Evolutionary conservation across 495 filamentous ascomycete genomes (phyloP), one percentile per base, ranked within the genome.

Genomic region (Tuber borchii): DNA sequence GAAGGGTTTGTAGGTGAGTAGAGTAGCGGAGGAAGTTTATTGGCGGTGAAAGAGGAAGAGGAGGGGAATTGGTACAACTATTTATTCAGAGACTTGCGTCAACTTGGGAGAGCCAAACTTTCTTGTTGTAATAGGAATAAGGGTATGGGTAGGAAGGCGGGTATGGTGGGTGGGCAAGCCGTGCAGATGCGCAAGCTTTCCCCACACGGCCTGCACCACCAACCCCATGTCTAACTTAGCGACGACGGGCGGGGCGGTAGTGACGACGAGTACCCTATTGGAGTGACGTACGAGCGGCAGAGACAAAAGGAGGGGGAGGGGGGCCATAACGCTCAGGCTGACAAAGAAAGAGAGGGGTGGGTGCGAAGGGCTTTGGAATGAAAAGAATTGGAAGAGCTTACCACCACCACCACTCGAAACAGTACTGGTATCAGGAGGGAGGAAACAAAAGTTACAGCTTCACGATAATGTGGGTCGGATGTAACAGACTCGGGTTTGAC

Each of bases 11-110:
- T 56, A 73, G 70, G 51, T 43, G 56, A 72, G 40, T 73, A 74
- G 56, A 72, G 40, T 73, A 74, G 76, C 69, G 69, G 76, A 40
- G 71, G 40, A 68, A 74, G 73, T 76, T 56, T 73, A 73, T 65
- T 56, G 37, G 76, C 44, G 75, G 70, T 51, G 46, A 76, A 76
- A 46, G 65, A 79, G 74, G 76, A 69, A 68, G 69, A 68, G 69
- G 70, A 43, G 56, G 71, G 65, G 37, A 37, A 48, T 71, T 37
- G 79, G 12, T 65, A 17, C 26, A 26, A 34, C 56, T 65, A 65
- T 65, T 65, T 65, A 65, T 65, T 34, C 31, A 34, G 56, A 26
- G 26, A 14, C 22, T n/a, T 31, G 45, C 45, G 56, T 34, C 56
- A 65, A 17, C 56, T 61, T 61, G 12, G 34, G 26, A 17, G n/a